These are phyloP conservation scores for Crassisporium funariophilum DNA, from an alignment of 768 basidiomycete species.

Conservation along the genomic window DNA sequence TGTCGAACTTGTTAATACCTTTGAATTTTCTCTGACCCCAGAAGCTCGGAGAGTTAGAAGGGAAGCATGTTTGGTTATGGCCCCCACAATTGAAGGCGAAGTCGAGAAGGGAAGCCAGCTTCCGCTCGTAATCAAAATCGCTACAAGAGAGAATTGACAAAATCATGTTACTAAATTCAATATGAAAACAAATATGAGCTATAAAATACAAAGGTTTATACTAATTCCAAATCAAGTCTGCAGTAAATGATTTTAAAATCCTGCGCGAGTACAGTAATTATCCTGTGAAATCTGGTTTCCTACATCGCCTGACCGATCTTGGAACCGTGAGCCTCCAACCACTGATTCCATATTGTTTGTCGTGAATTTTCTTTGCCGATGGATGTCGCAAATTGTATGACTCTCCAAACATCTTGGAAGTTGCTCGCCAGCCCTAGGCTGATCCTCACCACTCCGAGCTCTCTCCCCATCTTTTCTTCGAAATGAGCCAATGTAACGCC, in stretches of 20 bases:
- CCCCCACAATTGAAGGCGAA: slow-evolving; percentile 44
- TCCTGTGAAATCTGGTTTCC: slow-evolving; percentile 6
- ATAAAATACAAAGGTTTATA: slow-evolving; percentile 12
- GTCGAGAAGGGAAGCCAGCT: slow-evolving; percentile 43
- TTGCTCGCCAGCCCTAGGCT: slow-evolving; percentile 80
- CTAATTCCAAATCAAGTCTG: too few relatives aligned
- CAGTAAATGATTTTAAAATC: too few relatives aligned
- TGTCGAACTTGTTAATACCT: slow-evolving; percentile 54
- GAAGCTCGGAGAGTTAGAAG: slow-evolving; percentile 37
- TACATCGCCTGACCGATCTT: slow-evolving; percentile 25
- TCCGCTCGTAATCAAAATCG: slow-evolving; percentile 40
- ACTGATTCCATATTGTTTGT: slow-evolving; percentile 29
- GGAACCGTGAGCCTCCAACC: slow-evolving; percentile 26
- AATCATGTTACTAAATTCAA: background rate
- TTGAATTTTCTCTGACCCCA: slow-evolving; percentile 50
- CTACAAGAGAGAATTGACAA: too few relatives aligned
- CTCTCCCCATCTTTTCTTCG: slow-evolving; percentile 59
- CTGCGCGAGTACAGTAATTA: too few relatives aligned
- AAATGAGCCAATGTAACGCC: slow-evolving; percentile 66
- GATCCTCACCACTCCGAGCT: slow-evolving; percentile 74
- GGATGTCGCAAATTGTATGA: slow-evolving; percentile 49
- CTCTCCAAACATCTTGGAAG: slow-evolving; percentile 72
- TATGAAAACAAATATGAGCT: slow-evolving; percentile 2
- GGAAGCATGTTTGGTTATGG: slow-evolving; percentile 43
- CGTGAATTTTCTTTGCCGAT: slow-evolving; percentile 38